Conservation (phyloP, 345 rosid species). For the Gynandropsis gynandra region DNA sequence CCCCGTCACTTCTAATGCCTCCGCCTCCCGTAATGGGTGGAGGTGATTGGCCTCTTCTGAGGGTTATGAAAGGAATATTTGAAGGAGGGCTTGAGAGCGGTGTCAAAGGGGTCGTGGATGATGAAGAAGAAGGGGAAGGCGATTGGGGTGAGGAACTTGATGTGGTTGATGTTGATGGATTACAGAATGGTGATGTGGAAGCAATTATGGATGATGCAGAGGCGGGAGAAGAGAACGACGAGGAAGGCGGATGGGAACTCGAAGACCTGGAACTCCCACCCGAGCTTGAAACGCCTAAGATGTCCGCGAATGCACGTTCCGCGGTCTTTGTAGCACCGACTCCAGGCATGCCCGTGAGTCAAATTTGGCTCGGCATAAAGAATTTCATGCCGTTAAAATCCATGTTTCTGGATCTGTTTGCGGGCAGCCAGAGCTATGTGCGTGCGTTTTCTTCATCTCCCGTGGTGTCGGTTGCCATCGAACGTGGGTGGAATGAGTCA, state of each 20-base stretch:
- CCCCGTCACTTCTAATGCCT: constrained; percentile 69
- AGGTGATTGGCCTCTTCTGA: constrained; percentile 95
- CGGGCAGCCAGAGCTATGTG: constrained; percentile 74
- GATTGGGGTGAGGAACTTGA: constrained; percentile 90
- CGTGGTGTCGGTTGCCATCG: constrained; percentile 50
- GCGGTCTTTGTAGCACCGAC: constrained; percentile 74
- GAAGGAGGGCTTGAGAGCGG: constrained; percentile 75
- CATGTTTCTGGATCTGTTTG: constrained; percentile 62
- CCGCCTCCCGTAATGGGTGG: constrained; percentile 67
- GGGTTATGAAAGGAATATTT: constrained; percentile 90
- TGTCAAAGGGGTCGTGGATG: constrained; percentile 54
- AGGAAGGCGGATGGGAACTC: constrained; percentile 89
- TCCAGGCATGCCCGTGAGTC: constrained; percentile 81
- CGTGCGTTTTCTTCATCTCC: constrained; percentile 70
- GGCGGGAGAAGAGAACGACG: constrained; percentile 54
- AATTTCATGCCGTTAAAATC: constrained; percentile 62
- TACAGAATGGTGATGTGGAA: constrained; percentile 52
- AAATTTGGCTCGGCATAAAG: constrained; percentile 75
- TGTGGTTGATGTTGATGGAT: constrained; percentile 52
- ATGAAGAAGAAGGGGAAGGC: constrained; percentile 63
- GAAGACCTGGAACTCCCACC: constrained; percentile 90
- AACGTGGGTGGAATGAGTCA: constrained; percentile 59
- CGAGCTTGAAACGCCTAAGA: constrained; percentile 71
- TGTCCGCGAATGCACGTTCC: constrained; percentile 48
- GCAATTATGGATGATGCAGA: constrained; percentile 50